Evolutionary conservation across 2,329 filamentous ascomycete genomes (phyloP).

Genomic region (Neonectria coccinea): DNA sequence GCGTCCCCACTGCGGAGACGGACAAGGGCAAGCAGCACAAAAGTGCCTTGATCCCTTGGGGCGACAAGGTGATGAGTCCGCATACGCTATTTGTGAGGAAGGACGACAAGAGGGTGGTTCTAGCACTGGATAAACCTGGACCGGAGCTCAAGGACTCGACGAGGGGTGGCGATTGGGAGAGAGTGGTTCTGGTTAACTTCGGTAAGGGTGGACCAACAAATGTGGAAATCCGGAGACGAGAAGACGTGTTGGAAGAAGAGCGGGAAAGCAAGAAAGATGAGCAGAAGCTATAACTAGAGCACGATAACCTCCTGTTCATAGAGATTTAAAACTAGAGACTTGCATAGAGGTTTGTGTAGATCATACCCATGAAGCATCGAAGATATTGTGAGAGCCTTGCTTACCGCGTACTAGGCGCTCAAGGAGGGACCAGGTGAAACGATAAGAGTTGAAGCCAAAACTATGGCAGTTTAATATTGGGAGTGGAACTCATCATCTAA

Average conservation of each 20-base stretch:
- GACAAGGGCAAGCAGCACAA: slow-evolving; percentile 54
- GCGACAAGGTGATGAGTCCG: slow-evolving; percentile 72
- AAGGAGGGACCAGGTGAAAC: neutral
- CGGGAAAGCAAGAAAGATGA: slow-evolving; percentile 46
- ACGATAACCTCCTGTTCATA: neutral
- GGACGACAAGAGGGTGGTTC: slow-evolving; percentile 60
- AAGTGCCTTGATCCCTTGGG: slow-evolving; percentile 64
- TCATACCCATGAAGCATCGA: neutral
- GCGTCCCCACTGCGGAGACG: slow-evolving; percentile 56
- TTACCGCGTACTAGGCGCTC: neutral
- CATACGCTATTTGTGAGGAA: slow-evolving; percentile 58
- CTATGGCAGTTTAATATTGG: slow-evolving; percentile 4
- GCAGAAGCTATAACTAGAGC: slow-evolving; percentile 44
- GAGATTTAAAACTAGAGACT: too few relatives aligned
- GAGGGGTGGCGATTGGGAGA: slow-evolving; percentile 67
- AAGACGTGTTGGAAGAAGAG: slow-evolving; percentile 63
- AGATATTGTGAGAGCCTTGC: neutral
- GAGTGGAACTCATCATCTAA: slow-evolving; percentile 36
- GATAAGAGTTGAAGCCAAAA: slow-evolving; percentile 4
- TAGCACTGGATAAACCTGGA: slow-evolving; percentile 70
- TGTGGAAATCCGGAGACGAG: slow-evolving; percentile 64
- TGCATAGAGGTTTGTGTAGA: neutral
- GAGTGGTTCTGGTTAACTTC: slow-evolving; percentile 69
- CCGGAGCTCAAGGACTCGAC: slow-evolving; percentile 62
- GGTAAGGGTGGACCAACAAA: slow-evolving; percentile 62